A percentile compares a stretch with the other conserved stretches of the same genome.
Evolutionary conservation across 371 early-diverging fungal genomes (phyloP).

Genomic region (Haplosporangium sp.): DNA sequence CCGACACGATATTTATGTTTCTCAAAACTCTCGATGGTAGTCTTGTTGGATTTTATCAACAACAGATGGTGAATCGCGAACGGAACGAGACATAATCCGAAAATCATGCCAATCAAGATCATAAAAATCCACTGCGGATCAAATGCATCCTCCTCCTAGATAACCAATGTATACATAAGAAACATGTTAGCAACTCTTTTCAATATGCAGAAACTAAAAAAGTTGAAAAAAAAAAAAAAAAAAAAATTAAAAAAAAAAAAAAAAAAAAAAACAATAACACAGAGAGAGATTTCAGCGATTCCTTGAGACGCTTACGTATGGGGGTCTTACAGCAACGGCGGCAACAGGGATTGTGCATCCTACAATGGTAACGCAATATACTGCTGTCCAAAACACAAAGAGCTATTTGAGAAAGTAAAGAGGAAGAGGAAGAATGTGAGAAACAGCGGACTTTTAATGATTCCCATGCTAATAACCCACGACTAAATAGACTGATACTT

Average conservation of each 20-base stretch:
- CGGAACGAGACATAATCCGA: constrained; percentile 54
- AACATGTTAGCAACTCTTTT: not conserved
- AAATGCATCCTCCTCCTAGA: constrained; percentile 32
- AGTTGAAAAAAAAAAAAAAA: too few species aligned
- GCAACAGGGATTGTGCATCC: constrained; percentile 51
- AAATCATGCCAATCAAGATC: constrained; percentile 48
- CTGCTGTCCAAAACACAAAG: constrained; percentile 53
- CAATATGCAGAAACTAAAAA: too few species aligned
- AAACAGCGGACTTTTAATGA: too few species aligned
- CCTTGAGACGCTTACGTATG: constrained; percentile 30
- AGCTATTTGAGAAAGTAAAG: constrained; percentile 12
- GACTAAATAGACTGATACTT: not conserved
- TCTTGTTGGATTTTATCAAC: constrained; percentile 55
- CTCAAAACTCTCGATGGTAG: constrained; percentile 57
- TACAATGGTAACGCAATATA: constrained; percentile 48
- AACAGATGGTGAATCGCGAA: constrained; percentile 56
- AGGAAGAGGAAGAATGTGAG: not conserved
- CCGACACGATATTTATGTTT: constrained; percentile 50
- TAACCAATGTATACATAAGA: not conserved
- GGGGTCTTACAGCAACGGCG: constrained; percentile 24
- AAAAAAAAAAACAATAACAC: not conserved
- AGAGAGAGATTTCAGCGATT: too few species aligned
- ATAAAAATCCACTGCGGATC: constrained; percentile 58
- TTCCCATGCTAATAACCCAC: too few species aligned
- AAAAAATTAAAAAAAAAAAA: not conserved